phyloP scores from a whole-genome alignment of 2,329 filamentous ascomycete genomes.

The Chaetomium globosum region DNA sequence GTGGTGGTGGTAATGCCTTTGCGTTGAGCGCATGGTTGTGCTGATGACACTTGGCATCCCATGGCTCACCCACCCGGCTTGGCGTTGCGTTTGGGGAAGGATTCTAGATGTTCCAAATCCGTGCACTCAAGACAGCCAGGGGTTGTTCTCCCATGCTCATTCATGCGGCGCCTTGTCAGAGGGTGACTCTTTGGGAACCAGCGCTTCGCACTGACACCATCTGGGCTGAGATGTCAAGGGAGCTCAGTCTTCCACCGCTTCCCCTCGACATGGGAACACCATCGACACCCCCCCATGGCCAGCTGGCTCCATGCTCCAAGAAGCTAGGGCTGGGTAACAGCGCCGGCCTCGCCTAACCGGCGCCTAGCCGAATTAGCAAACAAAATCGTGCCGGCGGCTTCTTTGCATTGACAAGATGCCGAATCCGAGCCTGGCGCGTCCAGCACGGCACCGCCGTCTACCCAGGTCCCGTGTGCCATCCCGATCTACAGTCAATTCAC shows the following conservation, averaged over 20 bases:
- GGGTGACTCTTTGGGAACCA: neutral
- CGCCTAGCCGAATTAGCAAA: slow-evolving; percentile 19
- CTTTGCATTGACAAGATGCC: slow-evolving; percentile 27
- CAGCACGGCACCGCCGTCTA: slow-evolving; percentile 18
- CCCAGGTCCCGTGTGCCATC: slow-evolving; percentile 26
- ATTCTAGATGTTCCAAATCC: slow-evolving; percentile 36
- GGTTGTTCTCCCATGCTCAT: slow-evolving; percentile 31
- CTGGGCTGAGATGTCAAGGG: slow-evolving; percentile 13
- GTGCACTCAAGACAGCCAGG: slow-evolving; percentile 32
- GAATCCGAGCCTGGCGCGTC: slow-evolving; percentile 19
- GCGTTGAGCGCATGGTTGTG: slow-evolving; percentile 13
- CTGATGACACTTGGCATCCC: slow-evolving; percentile 11
- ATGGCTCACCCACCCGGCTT: slow-evolving; percentile 23
- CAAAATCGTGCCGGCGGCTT: slow-evolving; percentile 17
- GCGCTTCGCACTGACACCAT: slow-evolving; percentile 26
- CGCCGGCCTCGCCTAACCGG: neutral
- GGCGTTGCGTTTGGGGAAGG: slow-evolving; percentile 29
- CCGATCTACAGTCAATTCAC: slow-evolving; percentile 26
- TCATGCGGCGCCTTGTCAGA: slow-evolving; percentile 29
- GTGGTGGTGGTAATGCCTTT: slow-evolving; percentile 3
- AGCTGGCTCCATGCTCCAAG: neutral
- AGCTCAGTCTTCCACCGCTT: slow-evolving; percentile 6
- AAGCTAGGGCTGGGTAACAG: slow-evolving; percentile 11
- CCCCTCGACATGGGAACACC: slow-evolving; percentile 14
- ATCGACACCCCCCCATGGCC: slow-evolving; percentile 5